Percentiles rank a stretch among this genome's conserved stretches.
phyloP scores from a whole-genome alignment of 139 green algal species.

The Chlorokybus atmophyticus region DNA sequence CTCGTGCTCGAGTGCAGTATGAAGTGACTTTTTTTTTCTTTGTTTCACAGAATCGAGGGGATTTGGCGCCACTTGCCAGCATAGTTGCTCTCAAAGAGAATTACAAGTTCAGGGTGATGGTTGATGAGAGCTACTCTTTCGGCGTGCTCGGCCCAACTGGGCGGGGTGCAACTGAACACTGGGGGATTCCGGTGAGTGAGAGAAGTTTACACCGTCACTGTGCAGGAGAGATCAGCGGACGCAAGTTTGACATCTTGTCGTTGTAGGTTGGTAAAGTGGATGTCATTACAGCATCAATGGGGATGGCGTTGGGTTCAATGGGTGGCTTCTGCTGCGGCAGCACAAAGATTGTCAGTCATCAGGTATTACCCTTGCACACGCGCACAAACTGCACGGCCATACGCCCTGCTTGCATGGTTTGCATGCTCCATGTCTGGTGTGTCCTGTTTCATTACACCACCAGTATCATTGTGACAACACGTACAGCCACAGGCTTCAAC shows the following conservation, averaged over 20 bases:
- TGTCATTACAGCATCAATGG: conserved; percentile 71
- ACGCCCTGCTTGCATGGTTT: not conserved
- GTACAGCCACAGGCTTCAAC: not conserved
- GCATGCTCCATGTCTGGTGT: not conserved
- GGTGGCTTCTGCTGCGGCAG: conserved; percentile 67
- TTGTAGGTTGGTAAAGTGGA: conserved; percentile 41
- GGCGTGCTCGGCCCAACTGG: conserved; percentile 74
- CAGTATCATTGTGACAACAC: too few species aligned
- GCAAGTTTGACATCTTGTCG: not conserved
- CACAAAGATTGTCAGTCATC: conserved; percentile 75
- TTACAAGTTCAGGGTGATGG: conserved; percentile 73
- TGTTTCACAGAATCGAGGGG: too few species aligned
- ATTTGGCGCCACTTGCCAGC: conserved; percentile 64
- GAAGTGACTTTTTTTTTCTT: too few species aligned
- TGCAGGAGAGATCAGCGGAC: conserved; percentile 23
- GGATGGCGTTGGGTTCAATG: conserved; percentile 64
- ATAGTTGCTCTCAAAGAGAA: conserved; percentile 71
- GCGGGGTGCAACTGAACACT: conserved; percentile 71
- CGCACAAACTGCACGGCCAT: too few species aligned
- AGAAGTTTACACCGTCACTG: too few species aligned
- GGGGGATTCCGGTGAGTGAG: conserved; percentile 35
- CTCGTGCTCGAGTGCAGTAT: too few species aligned
- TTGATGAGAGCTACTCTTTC: conserved; percentile 83
- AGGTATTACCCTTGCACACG: conserved; percentile 9
- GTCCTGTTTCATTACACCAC: not conserved